Evolutionary conservation across 495 filamentous ascomycete genomes (phyloP), one percentile per base, ranked within the genome.

Genomic region (Talaromyces borbonicus): DNA sequence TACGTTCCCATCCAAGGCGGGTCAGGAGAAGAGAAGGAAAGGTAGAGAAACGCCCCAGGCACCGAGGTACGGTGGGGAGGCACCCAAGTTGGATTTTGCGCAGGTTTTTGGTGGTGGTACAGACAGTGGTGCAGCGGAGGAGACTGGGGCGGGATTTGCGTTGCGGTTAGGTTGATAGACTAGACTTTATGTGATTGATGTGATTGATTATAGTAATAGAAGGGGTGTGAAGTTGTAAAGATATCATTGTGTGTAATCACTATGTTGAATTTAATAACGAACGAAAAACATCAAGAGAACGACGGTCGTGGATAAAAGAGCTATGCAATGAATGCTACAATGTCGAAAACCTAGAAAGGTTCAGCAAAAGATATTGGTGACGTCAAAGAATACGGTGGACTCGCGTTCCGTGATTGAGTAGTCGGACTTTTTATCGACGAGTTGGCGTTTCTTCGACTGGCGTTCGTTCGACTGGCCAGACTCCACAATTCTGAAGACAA

Each of bases 1-100:
- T 12, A 90, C 86, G 0, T 98, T 95, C 57, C 92, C 92, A 1
- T 89, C 83, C 40, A 96, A 95, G 64, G 92, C 90, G 0, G 87
- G 88, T 1, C 84, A 90, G 73, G 92, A 98, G 73, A 85, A 81
- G 57, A 62, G 89, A 54, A 69, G 87, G 49, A 67, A 76, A 24
- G n/a, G n/a, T n/a, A 61, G 78, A 22, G 80, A 75, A 47, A 95
- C 83, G 32, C 92, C 92, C 2, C 83, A 86, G 55, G 92, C 92
- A n/a, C 92, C 92, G 2, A 81, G 75, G 25, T 66, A 88, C 5
- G 90, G 90, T 0, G 79, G 67, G 43, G 65, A 84, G 53, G 84
- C 80, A 41, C 81, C 80, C 1, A 74, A 63, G 41, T 66, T 89
- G 39, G 65, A 77, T 48, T 75, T 88, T 50, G 72, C 65, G 29